phyloP scores from a whole-genome alignment of 108 stramenopile genomes.

The Chaetoceros tenuissimus region DNA sequence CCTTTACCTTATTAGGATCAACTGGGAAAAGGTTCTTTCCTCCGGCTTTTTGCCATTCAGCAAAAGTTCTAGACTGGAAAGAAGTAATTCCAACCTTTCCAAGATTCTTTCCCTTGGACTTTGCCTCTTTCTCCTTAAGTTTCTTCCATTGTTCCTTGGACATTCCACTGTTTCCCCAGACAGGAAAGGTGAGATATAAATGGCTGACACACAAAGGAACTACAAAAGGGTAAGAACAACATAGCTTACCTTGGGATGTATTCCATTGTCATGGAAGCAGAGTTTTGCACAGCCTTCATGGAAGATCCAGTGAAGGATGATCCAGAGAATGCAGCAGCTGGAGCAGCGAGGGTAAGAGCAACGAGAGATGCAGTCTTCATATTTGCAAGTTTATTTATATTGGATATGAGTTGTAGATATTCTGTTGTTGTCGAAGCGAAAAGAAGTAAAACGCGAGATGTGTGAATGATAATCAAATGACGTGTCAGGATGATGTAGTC shows the following conservation, averaged over 20 bases:
- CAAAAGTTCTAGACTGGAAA: constrained; percentile 71
- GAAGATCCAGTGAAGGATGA: not conserved
- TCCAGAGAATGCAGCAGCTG: not conserved
- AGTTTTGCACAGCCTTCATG: not conserved
- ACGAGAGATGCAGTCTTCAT: not conserved
- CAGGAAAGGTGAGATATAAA: no score
- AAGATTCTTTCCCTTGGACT: constrained; percentile 69
- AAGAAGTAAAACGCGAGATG: not conserved
- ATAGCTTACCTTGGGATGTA: not conserved
- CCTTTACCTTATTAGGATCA: constrained; percentile 69
- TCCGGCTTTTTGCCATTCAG: constrained; percentile 83
- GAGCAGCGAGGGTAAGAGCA: not conserved
- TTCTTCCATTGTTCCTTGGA: not conserved
- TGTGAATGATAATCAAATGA: no score
- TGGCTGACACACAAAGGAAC: no score
- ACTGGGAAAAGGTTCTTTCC: constrained; percentile 84
- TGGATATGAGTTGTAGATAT: no score
- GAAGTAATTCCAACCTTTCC: constrained; percentile 75
- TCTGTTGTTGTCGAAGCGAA: no score
- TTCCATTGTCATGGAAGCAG: not conserved
- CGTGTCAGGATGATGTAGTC: no score
- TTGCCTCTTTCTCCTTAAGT: constrained; percentile 64
- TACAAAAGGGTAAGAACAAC: no score
- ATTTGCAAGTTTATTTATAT: no score
- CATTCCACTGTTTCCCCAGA: not conserved